Conservation (phyloP, 257 asterid species). For the Lantana camara region DNA sequence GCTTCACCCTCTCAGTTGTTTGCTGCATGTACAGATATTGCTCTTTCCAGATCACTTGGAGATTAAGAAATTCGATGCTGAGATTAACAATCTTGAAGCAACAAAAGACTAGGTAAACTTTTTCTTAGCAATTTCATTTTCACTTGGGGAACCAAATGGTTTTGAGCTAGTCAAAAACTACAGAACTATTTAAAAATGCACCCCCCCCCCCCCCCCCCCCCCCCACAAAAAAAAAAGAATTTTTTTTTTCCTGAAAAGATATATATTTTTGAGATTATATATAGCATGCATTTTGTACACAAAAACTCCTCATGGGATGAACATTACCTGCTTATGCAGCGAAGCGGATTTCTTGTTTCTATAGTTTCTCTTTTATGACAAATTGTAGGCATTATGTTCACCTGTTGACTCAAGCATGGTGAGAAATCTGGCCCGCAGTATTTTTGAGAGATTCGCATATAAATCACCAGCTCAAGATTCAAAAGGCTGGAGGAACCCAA, state of each 20-base stretch:
- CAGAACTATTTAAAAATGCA: not conserved
- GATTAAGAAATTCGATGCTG: slow-evolving; percentile 43
- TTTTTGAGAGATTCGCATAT: slow-evolving; percentile 61
- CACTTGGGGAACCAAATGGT: not conserved
- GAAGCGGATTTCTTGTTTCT: not conserved
- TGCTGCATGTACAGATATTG: slow-evolving; percentile 52
- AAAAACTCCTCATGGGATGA: slow-evolving; percentile 1
- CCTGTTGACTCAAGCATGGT: slow-evolving; percentile 36
- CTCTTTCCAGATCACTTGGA: slow-evolving; percentile 58
- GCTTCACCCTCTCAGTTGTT: slow-evolving; percentile 14
- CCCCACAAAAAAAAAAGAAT: not conserved
- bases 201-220: too few species aligned
- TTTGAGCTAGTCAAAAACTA: not conserved
- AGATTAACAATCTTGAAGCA: slow-evolving; percentile 28
- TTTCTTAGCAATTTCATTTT: not conserved
- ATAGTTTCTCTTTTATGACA: slow-evolving; percentile 11
- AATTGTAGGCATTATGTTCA: slow-evolving; percentile 49
- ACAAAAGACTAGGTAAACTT: slow-evolving; percentile 48
- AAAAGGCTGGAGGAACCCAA: slow-evolving; percentile 78
- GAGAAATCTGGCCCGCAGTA: slow-evolving; percentile 28
- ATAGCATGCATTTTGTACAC: not conserved
- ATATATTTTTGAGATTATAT: not conserved
- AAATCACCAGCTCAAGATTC: slow-evolving; percentile 57
- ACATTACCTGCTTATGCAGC: not conserved
- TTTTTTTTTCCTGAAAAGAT: not conserved